phyloP scores from a whole-genome alignment of 768 basidiomycete species.

The Suillus clintonianus region DNA sequence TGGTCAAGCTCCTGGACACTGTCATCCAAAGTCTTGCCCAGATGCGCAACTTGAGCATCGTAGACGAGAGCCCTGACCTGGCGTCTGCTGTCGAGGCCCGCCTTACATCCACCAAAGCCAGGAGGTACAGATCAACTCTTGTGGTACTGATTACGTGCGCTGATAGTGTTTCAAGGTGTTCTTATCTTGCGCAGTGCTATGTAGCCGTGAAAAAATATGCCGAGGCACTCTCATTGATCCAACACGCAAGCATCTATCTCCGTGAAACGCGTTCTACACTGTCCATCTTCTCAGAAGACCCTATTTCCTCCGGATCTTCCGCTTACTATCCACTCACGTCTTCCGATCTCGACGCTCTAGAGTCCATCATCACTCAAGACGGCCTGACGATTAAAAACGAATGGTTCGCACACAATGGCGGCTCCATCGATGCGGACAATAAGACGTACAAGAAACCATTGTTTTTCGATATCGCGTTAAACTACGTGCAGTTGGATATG shows the following conservation, averaged over 20 bases:
- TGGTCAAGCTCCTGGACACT: constrained; percentile 87
- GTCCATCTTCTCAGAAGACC: constrained; percentile 48
- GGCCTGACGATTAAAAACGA: constrained; percentile 61
- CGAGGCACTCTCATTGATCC: constrained; percentile 69
- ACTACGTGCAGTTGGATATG: constrained; percentile 88
- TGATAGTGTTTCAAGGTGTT: constrained; percentile 48
- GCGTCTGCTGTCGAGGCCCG: constrained; percentile 77
- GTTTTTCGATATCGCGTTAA: constrained; percentile 94
- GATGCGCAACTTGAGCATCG: constrained; percentile 79
- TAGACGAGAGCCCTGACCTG: constrained; percentile 87
- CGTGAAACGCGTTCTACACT: constrained; percentile 67
- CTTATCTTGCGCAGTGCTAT: constrained; percentile 79
- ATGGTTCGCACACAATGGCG: constrained; percentile 82
- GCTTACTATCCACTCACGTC: constrained; percentile 57
- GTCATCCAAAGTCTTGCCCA: constrained; percentile 83
- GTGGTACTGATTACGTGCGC: background rate
- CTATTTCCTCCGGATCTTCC: constrained; percentile 42
- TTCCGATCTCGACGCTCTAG: constrained; percentile 51
- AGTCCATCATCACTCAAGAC: constrained; percentile 48
- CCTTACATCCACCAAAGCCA: constrained; percentile 71
- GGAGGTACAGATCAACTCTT: constrained; percentile 47
- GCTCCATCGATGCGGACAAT: constrained; percentile 45
- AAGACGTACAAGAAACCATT: constrained; percentile 75
- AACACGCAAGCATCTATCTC: constrained; percentile 70
- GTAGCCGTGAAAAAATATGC: constrained; percentile 67